Conservation (phyloP, 2,329 filamentous ascomycete species). For the Cadophora sp. region DNA sequence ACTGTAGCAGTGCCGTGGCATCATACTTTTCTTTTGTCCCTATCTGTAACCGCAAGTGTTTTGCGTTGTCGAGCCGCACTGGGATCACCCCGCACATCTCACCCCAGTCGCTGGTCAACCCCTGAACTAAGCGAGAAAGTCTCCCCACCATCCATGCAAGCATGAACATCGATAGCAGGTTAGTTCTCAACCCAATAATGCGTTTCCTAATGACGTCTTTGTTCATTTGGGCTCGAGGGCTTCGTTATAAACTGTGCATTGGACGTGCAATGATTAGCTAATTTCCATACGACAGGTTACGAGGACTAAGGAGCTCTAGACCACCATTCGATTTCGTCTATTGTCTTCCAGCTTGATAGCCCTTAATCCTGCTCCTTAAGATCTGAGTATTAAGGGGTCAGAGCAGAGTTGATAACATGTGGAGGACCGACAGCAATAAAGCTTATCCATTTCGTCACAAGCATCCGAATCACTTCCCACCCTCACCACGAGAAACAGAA, state of each 20-base stretch:
- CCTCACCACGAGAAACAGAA: not conserved
- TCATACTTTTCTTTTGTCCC: not conserved
- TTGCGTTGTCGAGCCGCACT: conserved; percentile 9
- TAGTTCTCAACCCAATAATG: not conserved
- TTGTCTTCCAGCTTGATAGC: not conserved
- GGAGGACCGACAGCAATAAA: conserved; percentile 19
- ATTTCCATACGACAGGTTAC: conserved; percentile 5
- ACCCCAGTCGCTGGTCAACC: not conserved
- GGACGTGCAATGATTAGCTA: conserved; percentile 2
- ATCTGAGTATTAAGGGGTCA: conserved; percentile 1
- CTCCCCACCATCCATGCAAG: conserved; percentile 4
- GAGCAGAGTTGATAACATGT: conserved; percentile 18
- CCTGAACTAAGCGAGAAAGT: conserved; percentile 9
- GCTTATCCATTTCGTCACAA: conserved; percentile 23
- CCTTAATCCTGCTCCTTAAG: not conserved
- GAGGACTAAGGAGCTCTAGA: not conserved
- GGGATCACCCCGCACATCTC: not conserved
- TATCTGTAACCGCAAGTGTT: conserved; percentile 8
- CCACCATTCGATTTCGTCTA: conserved; percentile 7
- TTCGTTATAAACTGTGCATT: conserved; percentile 1
- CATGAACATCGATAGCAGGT: conserved; percentile 10
- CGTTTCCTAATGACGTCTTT: conserved; percentile 9
- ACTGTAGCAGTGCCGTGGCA: not conserved
- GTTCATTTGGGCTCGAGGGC: not conserved
- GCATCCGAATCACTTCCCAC: conserved; percentile 27